These are phyloP conservation scores for Perilla frutescens DNA, from an alignment of 257 asterid genomes.

Conservation along the genomic window DNA sequence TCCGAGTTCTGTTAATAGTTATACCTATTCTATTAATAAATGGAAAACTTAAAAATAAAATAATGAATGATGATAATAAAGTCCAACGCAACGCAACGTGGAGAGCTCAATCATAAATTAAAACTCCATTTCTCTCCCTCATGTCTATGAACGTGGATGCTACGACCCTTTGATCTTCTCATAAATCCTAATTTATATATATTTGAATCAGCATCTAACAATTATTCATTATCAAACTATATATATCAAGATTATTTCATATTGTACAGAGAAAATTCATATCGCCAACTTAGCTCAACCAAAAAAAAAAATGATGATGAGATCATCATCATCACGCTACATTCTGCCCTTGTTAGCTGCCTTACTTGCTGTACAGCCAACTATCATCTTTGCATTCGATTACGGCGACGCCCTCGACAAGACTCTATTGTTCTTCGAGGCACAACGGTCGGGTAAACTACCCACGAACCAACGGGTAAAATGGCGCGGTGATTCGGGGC, in stretches of 20 bases:
- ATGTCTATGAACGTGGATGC: constrained; percentile 55
- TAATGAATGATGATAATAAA: too few species aligned
- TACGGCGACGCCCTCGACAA: constrained; percentile 66
- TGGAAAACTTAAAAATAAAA: too few species aligned
- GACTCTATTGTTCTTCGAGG: constrained; percentile 63
- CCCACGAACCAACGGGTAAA: constrained; percentile 55
- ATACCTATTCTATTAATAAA: too few species aligned
- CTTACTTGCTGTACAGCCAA: constrained; percentile 43
- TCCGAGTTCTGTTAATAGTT: too few species aligned
- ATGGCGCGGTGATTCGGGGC: constrained; percentile 73
- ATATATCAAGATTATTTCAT: constrained; percentile 20
- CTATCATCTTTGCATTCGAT: constrained; percentile 39
- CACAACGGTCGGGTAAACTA: constrained; percentile 72
- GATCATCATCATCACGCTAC: constrained; percentile 33
- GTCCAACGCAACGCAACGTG: constrained; percentile 48
- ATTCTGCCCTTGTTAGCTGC: constrained; percentile 43
- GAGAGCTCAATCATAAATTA: constrained; percentile 45
- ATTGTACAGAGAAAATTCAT: not conserved
- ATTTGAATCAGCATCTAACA: not conserved
- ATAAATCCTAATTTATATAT: not conserved
- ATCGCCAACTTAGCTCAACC: not conserved
- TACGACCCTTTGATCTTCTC: constrained; percentile 39
- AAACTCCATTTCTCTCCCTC: not conserved
- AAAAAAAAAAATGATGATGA: constrained; percentile 28
- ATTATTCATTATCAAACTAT: constrained; percentile 16